Base-by-base conservation (phyloP, 106 monocot genomes). In the Dactylorhiza incarnata region DNA sequence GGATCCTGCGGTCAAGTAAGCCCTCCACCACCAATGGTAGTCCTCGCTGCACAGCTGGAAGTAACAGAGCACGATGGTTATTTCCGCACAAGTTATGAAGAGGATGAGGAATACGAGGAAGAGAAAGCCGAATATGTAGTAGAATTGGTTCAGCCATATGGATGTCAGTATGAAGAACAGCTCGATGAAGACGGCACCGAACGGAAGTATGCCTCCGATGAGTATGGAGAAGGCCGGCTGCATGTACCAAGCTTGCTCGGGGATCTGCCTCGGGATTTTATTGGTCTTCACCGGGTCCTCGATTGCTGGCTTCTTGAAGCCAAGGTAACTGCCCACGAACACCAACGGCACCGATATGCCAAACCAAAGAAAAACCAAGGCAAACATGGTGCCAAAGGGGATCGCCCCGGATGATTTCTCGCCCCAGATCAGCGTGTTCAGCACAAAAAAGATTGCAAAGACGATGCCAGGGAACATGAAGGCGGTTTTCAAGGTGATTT, bases 241-340 rank as follows among this genome's bases (percentile, higher is more conserved):
- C 90, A 90, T 90, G 81, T 90, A 90, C 90, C 87, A 90, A 23
- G 90, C 85, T 49, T 90, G 90, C 58, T 87, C 87, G 3, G 90
- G 90, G 43, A 90, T 81, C 68, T 90, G 90, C 52, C 90, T 77
- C 3, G 90, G 90, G 45, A 90, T 90, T 76, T 90, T 90, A 43
- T 87, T 90, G 2, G 87, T 90, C 69, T 85, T 90, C 50, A 90
- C 90, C 0, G 90, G 90, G 68, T 90, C 87, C 62, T 90, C 90
- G 6, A 90, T 80, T 10, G 76, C 83, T 7, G 87, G 84, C 77
- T 87, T 90, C 77, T 87, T 90, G 78, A 76, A 90, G 1, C 90
- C 90, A 24, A 90, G 47, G 54, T 85, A 90, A 23, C 90, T 87
- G 68, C 90, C 90, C 5, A 85, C 84, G 79, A 87, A 87, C 46